phyloP scores from a whole-genome alignment of 2,329 filamentous ascomycete genomes.

The Helotiales sp. region DNA sequence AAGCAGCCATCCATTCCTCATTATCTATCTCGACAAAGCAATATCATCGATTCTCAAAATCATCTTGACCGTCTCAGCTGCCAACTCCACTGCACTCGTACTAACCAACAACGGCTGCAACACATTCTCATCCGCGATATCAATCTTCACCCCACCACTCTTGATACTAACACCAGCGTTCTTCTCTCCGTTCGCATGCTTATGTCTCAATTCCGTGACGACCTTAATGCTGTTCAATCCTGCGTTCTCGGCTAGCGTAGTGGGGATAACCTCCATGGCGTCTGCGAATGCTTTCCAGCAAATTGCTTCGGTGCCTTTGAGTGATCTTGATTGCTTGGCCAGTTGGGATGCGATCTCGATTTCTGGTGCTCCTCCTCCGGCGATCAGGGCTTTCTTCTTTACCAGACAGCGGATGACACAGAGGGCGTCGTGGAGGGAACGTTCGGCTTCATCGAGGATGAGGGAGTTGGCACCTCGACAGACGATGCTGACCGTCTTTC shows the following conservation, averaged over 20 bases:
- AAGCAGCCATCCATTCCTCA: neutral
- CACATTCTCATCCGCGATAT: constrained; percentile 96
- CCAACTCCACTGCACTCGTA: constrained; percentile 95
- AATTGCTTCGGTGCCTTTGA: constrained; percentile 91
- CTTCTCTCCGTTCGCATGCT: constrained; percentile 92
- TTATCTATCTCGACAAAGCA: constrained; percentile 30
- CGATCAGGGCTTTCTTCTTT: constrained; percentile 99
- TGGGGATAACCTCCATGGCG: constrained; percentile 94
- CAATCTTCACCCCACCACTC: constrained; percentile 92
- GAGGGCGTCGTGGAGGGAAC: constrained; percentile 93
- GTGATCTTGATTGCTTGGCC: constrained; percentile 75
- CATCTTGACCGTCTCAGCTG: constrained; percentile 91
- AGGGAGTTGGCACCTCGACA: constrained; percentile 91
- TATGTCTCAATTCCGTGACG: constrained; percentile 90
- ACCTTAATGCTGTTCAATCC: constrained; percentile 99
- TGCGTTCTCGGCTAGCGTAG: constrained; percentile 94
- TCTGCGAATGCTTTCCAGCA: constrained; percentile 99
- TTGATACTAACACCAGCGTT: constrained; percentile 98
- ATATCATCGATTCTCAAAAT: constrained; percentile 30
- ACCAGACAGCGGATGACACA: constrained; percentile 97
- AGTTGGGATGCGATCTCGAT: constrained; percentile 93
- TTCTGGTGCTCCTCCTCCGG: constrained; percentile 93
- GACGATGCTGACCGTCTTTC: constrained; percentile 91
- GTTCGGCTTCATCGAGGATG: constrained; percentile 96
- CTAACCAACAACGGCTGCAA: constrained; percentile 94